Evolutionary conservation across 805 yeast genomes (phyloP), one percentile per base, ranked within the genome.

Genomic region (Saturnispora quitensis): DNA sequence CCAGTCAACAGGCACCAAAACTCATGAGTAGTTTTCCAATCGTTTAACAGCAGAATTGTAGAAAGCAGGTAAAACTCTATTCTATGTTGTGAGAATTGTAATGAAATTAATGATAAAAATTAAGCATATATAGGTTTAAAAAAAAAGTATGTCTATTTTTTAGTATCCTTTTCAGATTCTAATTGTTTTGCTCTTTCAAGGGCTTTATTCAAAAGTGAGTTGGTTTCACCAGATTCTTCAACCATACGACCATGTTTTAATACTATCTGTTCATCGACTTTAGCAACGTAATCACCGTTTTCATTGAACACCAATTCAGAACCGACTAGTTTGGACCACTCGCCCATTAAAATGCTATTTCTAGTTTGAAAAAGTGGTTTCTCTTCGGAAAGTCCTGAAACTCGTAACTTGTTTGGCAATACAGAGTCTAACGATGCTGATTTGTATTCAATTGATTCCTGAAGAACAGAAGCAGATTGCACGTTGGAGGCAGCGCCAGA

Each of bases 291-390:
- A 27, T 67, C 65, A 1, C 71, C 73, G 48, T 61, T 62, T 47
- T 69, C 73, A 50, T 69, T 63, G 55, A 68, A 67, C 1, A 68
- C 64, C 42, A 69, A 47, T 48, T 69, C 97, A 0, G 95, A 85
- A 0, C 98, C 98, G 1, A 87, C 82, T 3, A 88, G 66, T 50
- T 77, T 77, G 43, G 75, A 73, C 97, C 97, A 90, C 22, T 73
- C 69, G 2, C 95, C 93, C 64, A 81, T 79, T 63, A 80, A 88
- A 4, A 87, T 66, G 38, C 75, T 72, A 48, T 76, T 74, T 40
- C 84, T 83, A 13, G 81, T 68, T 58, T 77, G 80, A 43, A 82
- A 72, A 20, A 82, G 61, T 5, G 90, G 89, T 33, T 68, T 67
- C 20, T 73, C 71, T 12, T 74, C 68, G 20, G 80, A 78, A 25